A percentile compares a stretch with the other conserved stretches of the same genome.
phyloP scores from a whole-genome alignment of 2,329 filamentous ascomycete genomes.

The Claviceps quebecensis region DNA sequence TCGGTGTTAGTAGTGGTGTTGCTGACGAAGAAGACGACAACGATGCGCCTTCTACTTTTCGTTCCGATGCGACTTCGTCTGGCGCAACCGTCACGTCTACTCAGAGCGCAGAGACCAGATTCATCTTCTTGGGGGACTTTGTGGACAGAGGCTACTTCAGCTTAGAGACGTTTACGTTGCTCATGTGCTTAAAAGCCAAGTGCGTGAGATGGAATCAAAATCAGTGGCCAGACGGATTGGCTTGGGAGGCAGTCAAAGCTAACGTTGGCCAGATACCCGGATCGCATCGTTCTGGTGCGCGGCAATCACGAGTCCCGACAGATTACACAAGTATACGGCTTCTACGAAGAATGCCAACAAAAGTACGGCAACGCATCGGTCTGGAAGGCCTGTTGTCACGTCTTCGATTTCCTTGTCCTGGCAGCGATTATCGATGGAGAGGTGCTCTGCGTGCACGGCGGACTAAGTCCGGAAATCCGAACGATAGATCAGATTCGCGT shows the following conservation, averaged over 20 bases:
- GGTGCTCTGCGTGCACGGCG: conserved; percentile 96
- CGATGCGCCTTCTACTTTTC: conserved; percentile 13
- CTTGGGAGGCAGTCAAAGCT: background rate
- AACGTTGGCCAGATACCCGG: conserved; percentile 56
- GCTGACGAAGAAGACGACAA: conserved; percentile 37
- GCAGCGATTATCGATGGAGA: conserved; percentile 97
- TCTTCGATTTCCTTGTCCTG: conserved; percentile 94
- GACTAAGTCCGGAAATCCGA: conserved; percentile 77
- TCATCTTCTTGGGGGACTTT: conserved; percentile 68
- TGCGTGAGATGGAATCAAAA: conserved; percentile 16
- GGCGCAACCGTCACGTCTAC: conserved; percentile 21
- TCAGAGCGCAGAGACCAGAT: conserved; percentile 40
- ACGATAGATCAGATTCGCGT: conserved; percentile 99
- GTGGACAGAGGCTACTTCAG: conserved; percentile 96
- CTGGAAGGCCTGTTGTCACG: conserved; percentile 99
- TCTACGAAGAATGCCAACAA: conserved; percentile 95
- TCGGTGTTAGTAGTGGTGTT: conserved; percentile 28
- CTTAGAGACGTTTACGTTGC: conserved; percentile 90
- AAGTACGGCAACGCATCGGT: conserved; percentile 98
- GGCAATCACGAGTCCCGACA: conserved; percentile 97
- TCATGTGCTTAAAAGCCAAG: conserved; percentile 83
- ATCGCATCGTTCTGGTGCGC: conserved; percentile 87
- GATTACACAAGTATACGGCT: conserved; percentile 96
- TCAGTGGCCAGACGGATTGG: background rate
- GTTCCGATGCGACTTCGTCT: conserved; percentile 20